Percentiles rank a stretch among this genome's conserved stretches.
Conservation (phyloP, 768 basidiomycete species). For the Tulasnella sp. region DNA sequence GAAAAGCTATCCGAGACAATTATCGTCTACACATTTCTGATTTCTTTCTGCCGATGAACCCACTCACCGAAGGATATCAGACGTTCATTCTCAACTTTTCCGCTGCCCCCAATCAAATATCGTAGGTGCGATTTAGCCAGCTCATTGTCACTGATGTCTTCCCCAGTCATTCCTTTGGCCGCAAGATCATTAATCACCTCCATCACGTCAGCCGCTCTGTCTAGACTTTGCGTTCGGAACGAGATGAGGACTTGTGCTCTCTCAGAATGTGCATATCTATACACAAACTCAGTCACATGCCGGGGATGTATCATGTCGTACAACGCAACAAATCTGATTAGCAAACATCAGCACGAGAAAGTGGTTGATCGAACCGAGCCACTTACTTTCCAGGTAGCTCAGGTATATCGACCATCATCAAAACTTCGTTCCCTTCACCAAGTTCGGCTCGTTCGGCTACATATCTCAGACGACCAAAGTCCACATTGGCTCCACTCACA, state of each 20-base stretch:
- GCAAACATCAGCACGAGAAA: too few species aligned
- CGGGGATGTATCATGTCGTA: constrained; percentile 82
- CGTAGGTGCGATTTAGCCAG: constrained; percentile 86
- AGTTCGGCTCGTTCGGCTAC: constrained; percentile 97
- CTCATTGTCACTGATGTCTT: constrained; percentile 89
- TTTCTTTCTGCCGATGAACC: not conserved
- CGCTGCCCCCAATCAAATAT: constrained; percentile 86
- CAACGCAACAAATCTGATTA: constrained; percentile 64
- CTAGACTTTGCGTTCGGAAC: constrained; percentile 51
- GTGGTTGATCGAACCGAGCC: too few species aligned
- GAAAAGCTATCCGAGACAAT: constrained; percentile 88
- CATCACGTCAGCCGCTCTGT: constrained; percentile 44
- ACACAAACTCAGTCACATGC: constrained; percentile 88
- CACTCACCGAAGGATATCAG: constrained; percentile 82
- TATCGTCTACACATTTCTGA: too few species aligned
- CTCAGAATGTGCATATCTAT: constrained; percentile 61
- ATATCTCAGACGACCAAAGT: constrained; percentile 90
- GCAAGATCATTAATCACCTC: constrained; percentile 48
- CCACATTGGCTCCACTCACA: constrained; percentile 96
- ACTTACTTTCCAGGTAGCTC: constrained; percentile 78
- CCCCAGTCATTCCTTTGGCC: constrained; percentile 59
- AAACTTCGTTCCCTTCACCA: constrained; percentile 86
- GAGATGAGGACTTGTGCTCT: constrained; percentile 81
- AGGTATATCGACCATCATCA: constrained; percentile 87
- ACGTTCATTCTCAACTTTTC: constrained; percentile 66